Evolutionary conservation across 2,329 filamentous ascomycete species (phyloP), one percentile per base, ranked within the genome.

Genomic region (Elsinoe ampelina): DNA sequence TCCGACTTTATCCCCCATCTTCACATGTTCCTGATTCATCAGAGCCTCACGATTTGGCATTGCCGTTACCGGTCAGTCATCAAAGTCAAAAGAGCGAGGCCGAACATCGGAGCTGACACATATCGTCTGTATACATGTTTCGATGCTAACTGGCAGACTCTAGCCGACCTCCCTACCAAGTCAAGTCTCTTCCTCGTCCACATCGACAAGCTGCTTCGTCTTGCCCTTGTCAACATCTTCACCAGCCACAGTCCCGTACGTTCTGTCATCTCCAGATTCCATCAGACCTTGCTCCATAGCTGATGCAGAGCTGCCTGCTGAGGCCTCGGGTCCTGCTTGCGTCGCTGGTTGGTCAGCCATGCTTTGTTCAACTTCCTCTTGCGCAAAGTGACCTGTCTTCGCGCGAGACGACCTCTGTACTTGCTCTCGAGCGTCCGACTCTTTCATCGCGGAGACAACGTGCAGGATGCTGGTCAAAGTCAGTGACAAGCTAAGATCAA

Each of bases 1-100:
- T 19, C 48, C 48, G 48, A 39, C 35, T 52, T 52, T 34, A 39
- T 52, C 48, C 48, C 35, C 17, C 48, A 39, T 52, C 20, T 52
- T 52, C 48, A 52, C 48, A 52, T 52, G 48, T 26, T 45, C 10
- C 10, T 36, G 15, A 39, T 39, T 38, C 35, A 52, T 38, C 35
- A 52, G 48, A 52, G 32, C 35, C 32, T 52, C 26, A 34, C 22
- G 20, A 3, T 8, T n/a, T 26, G 5, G 43, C 15, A 42, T 6
- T 42, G 39, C 41, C 41, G 41, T 45, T 45, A 45, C 41, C 41
- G 41, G 41, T 4, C 41, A 22, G 19, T 17, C 41, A 19, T 22
- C 19, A 45, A 12, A 22, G 41, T 11, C 17, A 12, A 45, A 45
- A 45, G 19, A 22, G 41, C 41, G 41, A 45, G 41, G 41, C 41